Base-by-base conservation (phyloP, 176 grass and related monocot species). In the Aegilops tauschii region DNA sequence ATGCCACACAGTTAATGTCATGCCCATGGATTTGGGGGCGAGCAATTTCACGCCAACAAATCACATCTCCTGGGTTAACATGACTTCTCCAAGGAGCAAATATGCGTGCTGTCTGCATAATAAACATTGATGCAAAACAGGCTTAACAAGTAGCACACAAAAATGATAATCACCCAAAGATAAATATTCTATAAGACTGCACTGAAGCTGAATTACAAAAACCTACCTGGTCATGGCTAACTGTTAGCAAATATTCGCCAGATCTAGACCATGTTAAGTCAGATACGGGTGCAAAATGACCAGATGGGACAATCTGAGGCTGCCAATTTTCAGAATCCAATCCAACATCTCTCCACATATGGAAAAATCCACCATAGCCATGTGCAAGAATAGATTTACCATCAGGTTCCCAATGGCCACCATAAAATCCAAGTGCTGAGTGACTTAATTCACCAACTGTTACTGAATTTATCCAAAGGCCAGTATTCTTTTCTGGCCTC, bases 181-280 rank as follows among this genome's bases (percentile, higher is more conserved):
- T 39, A 30, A n/a, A 49, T 9, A 1, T 77, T 80, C 4, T 30
- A 76, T 39, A 12, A 40, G n/a, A 74, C 34, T 20, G n/a, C 54
- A 34, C 34, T 9, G 72, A 63, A 91, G 35, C 37, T 68, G 32
- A 61, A 86, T 37, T 61, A 69, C 2, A 86, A 92, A 39, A 85
- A 91, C 90, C 90, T 86, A 65, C 97, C 89, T 99, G 94, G 64
- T 99, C 97, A 90, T 99, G 90, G 88, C 97, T 99, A 58, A 99
- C 97, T 81, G 94, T 93, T n/a, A 96, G 73, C 78, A 99, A 64
- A 93, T 99, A 99, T 79, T 99, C 90, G 11, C 87, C 89, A 42
- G 67, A 91, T 82, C 83, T 90, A 32, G 88, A 82, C 97, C 97
- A 99, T 35, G 92, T 86, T 79, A 99, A 78, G 66, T 99, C 97